Evolutionary conservation across 495 filamentous ascomycete species (phyloP), one percentile per base, ranked within the genome.

Genomic region (Xeromyces bisporus): DNA sequence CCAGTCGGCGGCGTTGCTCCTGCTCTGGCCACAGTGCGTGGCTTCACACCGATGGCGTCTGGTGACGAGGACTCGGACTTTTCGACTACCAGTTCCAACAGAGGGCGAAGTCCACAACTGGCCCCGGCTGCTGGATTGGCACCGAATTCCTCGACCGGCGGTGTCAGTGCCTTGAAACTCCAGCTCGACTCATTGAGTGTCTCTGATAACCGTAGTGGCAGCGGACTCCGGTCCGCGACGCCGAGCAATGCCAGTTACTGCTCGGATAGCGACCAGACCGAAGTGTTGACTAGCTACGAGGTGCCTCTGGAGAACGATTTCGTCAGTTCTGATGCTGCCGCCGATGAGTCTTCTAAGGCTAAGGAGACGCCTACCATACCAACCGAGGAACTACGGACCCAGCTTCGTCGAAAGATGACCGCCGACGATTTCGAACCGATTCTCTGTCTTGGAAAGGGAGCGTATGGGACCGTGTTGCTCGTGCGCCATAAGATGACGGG

Each of bases 371-470:
- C n/a, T n/a, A n/a, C n/a, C n/a, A n/a, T n/a, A n/a, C n/a, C n/a
- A n/a, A n/a, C n/a, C n/a, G n/a, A n/a, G n/a, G 51, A 56, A 30
- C 34, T 58, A 31, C 51, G 58, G 29, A 54, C 47, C 30, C 53
- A 62, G 34, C 38, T 69, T 23, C 61, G 57, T 39, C 73, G 77
- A 30, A 94, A 96, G 55, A 93, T 96, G 80, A 77, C 77, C 10
- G 74, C 86, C 7, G 69, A 73, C 1, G 91, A 97, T 49, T 97
- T 97, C 47, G 75, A 87, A 39, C 72, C 79, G 20, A 51, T 97
- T n/a, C 76, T 80, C n/a, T 94, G 87, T 48, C 73, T 97, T 21
- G 89, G 89, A 16, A 97, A 96, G 47, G 89, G 89, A 37, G 80
- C 86, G 3, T 97, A 82, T 48, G 89, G 89, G 12, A 93, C 85